These are phyloP conservation scores for Pythium vanterpoolii DNA, from an alignment of 352 stramenopile genomes.

Conservation along the genomic window DNA sequence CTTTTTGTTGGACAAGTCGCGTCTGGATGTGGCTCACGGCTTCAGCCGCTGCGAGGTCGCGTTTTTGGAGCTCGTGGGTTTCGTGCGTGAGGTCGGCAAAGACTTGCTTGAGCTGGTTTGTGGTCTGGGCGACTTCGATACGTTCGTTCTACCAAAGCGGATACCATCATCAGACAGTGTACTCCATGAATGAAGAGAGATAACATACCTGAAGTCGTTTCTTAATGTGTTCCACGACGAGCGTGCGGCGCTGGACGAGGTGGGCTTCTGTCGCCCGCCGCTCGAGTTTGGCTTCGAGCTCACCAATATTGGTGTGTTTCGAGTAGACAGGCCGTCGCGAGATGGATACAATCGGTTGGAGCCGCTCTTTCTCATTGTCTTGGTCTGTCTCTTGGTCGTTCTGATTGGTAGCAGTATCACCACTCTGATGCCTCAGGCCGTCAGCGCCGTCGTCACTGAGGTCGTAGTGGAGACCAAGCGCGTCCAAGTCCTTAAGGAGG, in stretches of 20 bases:
- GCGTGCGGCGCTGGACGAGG: constrained; percentile 52
- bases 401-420: not conserved
- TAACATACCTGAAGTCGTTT: constrained; percentile 48
- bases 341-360: constrained; percentile 73
- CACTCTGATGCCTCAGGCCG: not conserved
- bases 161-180: not conserved
- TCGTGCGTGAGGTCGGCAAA: constrained; percentile 60
- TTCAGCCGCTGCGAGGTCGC: constrained; percentile 66
- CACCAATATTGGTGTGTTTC: constrained; percentile 81
- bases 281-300: constrained; percentile 65
- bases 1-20: constrained; percentile 61
- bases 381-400: constrained; percentile 8
- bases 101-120: constrained; percentile 59
- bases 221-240: constrained; percentile 82
- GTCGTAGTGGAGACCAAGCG: constrained; percentile 60
- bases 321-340: constrained; percentile 77
- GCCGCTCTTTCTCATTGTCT: constrained; percentile 41
- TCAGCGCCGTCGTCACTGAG: not conserved
- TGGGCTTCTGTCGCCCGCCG: constrained; percentile 53
- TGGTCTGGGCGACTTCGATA: constrained; percentile 41
- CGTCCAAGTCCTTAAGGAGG: constrained; percentile 72
- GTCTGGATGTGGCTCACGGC: constrained; percentile 71
- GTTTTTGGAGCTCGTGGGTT: constrained; percentile 75
- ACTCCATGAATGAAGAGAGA: not conserved
- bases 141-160: constrained; percentile 37